phyloP scores from a whole-genome alignment of 1,284 basidiomycete species.

The Malassezia cuniculi region DNA sequence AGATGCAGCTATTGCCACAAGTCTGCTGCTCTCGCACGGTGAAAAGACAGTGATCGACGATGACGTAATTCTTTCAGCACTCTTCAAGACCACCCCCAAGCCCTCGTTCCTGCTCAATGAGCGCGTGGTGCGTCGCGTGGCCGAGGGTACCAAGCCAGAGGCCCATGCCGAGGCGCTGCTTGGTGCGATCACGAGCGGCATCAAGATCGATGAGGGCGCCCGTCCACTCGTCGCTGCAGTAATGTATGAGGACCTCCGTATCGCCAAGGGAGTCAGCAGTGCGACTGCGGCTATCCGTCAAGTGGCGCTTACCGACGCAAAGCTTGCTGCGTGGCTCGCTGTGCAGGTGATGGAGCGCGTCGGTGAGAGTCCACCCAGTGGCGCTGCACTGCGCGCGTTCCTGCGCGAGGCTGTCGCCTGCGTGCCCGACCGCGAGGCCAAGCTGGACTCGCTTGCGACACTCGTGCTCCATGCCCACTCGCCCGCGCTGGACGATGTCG shows the following conservation, averaged over 20 bases:
- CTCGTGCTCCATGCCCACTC: conserved; percentile 38
- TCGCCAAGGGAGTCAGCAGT: too few species aligned
- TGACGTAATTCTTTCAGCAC: conserved; percentile 16
- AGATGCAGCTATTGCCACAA: conserved; percentile 34
- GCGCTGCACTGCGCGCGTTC: too few species aligned
- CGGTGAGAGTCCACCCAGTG: too few species aligned
- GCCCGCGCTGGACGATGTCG: conserved; percentile 22
- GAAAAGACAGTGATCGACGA: conserved; percentile 24
- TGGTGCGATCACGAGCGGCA: too few species aligned
- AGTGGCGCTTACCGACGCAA: too few species aligned
- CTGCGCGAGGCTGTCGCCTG: too few species aligned
- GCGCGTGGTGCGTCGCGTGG: conserved; percentile 33
- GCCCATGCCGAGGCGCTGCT: conserved; percentile 29
- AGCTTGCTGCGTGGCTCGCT: background rate
- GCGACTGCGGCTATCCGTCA: too few species aligned
- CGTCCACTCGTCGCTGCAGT: too few species aligned
- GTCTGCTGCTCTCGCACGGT: conserved; percentile 21
- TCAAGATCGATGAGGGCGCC: too few species aligned
- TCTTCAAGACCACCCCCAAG: conserved; percentile 25
- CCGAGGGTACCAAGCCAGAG: conserved; percentile 22
- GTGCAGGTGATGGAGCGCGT: background rate
- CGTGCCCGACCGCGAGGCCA: conserved; percentile 13
- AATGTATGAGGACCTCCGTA: too few species aligned
- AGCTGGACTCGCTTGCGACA: conserved; percentile 22
- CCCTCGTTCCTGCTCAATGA: conserved; percentile 40